A percentile compares a stretch with the other conserved stretches of the same genome.
Conservation (phyloP, 2,329 filamentous ascomycete species). For the Phialophora chinensis region DNA sequence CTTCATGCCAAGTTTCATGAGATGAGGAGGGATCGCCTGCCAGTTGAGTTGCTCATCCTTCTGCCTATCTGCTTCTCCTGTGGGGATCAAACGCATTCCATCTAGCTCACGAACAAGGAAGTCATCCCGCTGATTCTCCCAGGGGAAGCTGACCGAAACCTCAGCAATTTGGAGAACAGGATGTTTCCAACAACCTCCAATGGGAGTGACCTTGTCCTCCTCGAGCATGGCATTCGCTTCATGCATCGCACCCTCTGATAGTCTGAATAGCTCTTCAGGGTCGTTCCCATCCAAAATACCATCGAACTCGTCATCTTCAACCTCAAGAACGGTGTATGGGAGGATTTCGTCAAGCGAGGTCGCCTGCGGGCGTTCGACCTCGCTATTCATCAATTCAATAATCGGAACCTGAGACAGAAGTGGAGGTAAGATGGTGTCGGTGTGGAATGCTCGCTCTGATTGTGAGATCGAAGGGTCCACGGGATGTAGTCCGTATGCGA, state of each 20-base stretch:
- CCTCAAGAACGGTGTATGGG: background rate
- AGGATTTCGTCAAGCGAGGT: background rate
- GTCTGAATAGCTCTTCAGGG: constrained; percentile 6
- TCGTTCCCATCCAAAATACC: constrained; percentile 1
- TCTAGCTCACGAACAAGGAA: constrained; percentile 7
- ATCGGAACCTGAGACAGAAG: background rate
- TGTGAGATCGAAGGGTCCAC: background rate
- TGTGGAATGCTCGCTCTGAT: background rate
- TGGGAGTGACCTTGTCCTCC: background rate
- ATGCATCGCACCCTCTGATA: constrained; percentile 1
- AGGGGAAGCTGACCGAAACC: background rate
- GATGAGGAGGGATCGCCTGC: constrained; percentile 13
- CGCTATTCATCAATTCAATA: background rate
- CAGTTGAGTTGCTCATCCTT: constrained; percentile 16
- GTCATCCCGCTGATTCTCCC: background rate
- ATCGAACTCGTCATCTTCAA: background rate
- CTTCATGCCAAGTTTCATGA: constrained; percentile 2
- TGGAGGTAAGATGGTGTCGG: background rate
- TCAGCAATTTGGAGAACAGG: constrained; percentile 13
- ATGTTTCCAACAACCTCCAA: constrained; percentile 4
- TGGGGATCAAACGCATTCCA: background rate
- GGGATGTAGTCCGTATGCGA: too few species aligned
- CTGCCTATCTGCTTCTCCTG: background rate
- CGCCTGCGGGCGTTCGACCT: too few species aligned
- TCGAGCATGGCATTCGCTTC: constrained; percentile 10